Conservation (phyloP, 2,329 filamentous ascomycete species). For the Aspergillus glaucus region DNA sequence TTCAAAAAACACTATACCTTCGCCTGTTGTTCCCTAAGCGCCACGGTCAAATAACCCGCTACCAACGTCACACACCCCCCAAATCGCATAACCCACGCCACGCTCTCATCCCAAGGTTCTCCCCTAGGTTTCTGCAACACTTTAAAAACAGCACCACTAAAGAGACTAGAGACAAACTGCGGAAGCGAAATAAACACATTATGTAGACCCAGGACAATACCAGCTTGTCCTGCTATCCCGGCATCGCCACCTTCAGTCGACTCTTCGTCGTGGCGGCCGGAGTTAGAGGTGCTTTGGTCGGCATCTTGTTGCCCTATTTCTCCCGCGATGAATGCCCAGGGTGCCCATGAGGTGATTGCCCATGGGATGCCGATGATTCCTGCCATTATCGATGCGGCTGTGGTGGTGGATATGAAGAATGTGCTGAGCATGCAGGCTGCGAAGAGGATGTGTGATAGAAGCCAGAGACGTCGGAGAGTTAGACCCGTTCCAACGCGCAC, state of each 20-base stretch:
- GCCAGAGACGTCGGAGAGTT: conserved; percentile 82
- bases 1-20: no score
- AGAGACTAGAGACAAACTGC: conserved; percentile 82
- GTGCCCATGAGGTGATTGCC: conserved; percentile 90
- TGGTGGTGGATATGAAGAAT: conserved; percentile 66
- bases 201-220: conserved; percentile 88
- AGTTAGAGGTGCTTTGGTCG: conserved; percentile 47
- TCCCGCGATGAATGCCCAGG: conserved; percentile 88
- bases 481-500: conserved; percentile 56
- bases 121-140: conserved; percentile 82
- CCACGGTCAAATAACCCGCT: conserved; percentile 66
- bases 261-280: conserved; percentile 23
- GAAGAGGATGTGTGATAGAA: conserved; percentile 79
- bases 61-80: conserved; percentile 72
- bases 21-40: conserved; percentile 51
- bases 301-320: conserved; percentile 82
- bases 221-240: conserved; percentile 66
- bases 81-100: conserved; percentile 77
- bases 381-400: conserved; percentile 68
- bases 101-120: conserved; percentile 75
- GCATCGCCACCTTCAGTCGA: conserved; percentile 26
- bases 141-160: conserved; percentile 77
- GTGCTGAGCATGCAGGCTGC: conserved; percentile 75
- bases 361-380: conserved; percentile 82
- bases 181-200: conserved; percentile 91